These are phyloP conservation scores for Mycena albidolilacea DNA, from an alignment of 768 basidiomycete genomes.

Conservation along the genomic window DNA sequence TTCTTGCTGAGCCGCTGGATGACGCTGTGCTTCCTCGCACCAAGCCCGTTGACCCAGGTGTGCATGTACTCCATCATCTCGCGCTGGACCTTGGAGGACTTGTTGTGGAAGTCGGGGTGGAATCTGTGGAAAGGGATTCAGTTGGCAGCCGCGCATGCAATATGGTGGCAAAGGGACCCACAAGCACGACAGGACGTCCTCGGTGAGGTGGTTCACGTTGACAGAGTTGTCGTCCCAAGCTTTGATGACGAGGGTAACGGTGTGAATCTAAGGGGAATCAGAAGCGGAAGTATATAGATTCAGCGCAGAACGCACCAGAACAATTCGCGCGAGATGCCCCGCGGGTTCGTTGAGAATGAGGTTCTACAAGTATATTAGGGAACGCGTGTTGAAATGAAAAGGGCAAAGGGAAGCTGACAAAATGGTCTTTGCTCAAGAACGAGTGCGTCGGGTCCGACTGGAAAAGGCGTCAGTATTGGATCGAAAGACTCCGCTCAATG, in stretches of 20 bases:
- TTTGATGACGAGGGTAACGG: constrained; percentile 77
- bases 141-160: background rate
- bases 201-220: constrained; percentile 69
- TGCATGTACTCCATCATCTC: constrained; percentile 83
- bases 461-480: background rate
- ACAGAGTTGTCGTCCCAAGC: constrained; percentile 85
- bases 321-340: constrained; percentile 77
- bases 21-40: constrained; percentile 61
- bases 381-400: background rate
- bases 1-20: constrained; percentile 75
- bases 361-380: constrained; percentile 61
- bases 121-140: constrained; percentile 61
- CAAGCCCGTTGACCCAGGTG: constrained; percentile 71
- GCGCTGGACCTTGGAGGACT: constrained; percentile 74
- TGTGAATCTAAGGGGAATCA: constrained; percentile 60
- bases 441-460: constrained; percentile 92
- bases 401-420: constrained; percentile 62
- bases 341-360: constrained; percentile 89
- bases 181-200: constrained; percentile 79
- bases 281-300: background rate
- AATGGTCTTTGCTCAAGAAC: constrained; percentile 91
- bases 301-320: constrained; percentile 62
- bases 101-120: constrained; percentile 87
- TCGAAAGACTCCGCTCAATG: constrained; percentile 33
- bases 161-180: constrained; percentile 51